These are phyloP conservation scores for Marasmius sp. DNA, from an alignment of 1,284 basidiomycete species.

Conservation along the genomic window DNA sequence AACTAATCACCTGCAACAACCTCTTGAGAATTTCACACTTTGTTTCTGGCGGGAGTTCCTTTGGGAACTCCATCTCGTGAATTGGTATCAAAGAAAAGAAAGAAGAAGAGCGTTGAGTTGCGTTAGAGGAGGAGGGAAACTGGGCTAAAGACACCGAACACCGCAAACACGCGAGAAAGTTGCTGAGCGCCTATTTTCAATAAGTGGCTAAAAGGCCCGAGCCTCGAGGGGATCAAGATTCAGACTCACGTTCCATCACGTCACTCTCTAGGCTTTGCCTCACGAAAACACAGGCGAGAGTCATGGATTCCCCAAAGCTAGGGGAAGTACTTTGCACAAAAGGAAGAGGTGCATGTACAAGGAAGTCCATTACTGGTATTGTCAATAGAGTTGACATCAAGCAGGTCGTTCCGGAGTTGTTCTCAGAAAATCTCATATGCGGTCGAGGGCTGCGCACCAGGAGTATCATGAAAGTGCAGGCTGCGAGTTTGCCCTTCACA, in stretches of 20 bases:
- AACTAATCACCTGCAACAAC: too few relatives aligned
- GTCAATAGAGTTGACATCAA: conserved; percentile 99
- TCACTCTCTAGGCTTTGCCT: conserved; percentile 9
- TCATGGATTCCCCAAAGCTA: conserved; percentile 36
- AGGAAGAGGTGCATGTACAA: conserved; percentile 58
- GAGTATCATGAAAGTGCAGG: conserved; percentile 97
- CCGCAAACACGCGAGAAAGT: too few relatives aligned
- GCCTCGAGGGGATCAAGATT: too few relatives aligned
- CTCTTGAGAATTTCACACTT: too few relatives aligned
- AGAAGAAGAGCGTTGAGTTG: too few relatives aligned
- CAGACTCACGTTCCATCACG: neutral
- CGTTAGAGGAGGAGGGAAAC: too few relatives aligned
- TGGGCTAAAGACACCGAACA: too few relatives aligned
- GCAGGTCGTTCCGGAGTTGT: conserved; percentile 91
- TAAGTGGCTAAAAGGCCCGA: too few relatives aligned
- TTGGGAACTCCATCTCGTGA: too few relatives aligned
- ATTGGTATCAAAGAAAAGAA: too few relatives aligned
- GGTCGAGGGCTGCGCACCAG: conserved; percentile 88
- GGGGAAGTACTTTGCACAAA: conserved; percentile 43
- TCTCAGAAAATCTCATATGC: conserved; percentile 88
- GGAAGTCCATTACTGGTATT: conserved; percentile 98
- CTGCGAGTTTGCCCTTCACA: conserved; percentile 95
- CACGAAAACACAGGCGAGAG: conserved; percentile 47
- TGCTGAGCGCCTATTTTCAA: too few relatives aligned
- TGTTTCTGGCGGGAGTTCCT: too few relatives aligned